phyloP scores from a whole-genome alignment of 2,329 filamentous ascomycete species.

The Colletotrichum aenigma region DNA sequence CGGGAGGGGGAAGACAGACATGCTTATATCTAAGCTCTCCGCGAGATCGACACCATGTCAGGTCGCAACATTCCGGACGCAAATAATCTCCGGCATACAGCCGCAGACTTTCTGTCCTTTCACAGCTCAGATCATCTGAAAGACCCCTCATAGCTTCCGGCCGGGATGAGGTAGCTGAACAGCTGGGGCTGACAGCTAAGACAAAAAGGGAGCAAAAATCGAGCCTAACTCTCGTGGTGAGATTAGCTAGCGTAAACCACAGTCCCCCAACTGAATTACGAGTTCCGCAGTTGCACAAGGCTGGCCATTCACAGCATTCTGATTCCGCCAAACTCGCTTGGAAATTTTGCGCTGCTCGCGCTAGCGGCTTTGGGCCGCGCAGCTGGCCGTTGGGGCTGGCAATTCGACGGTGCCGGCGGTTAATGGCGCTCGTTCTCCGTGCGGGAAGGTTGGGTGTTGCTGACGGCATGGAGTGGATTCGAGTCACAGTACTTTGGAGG shows the following conservation, averaged over 20 bases:
- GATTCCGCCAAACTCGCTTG: not conserved
- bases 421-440: not conserved
- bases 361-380: not conserved
- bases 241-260: not conserved
- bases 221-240: not conserved
- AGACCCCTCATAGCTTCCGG: not conserved
- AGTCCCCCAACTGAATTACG: not conserved
- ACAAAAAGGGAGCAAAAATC: not conserved
- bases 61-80: not conserved
- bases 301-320: not conserved
- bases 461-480: not conserved
- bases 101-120: not conserved
- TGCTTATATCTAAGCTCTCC: not conserved
- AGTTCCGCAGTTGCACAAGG: not conserved
- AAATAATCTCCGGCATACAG: not conserved
- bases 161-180: conserved; percentile 1
- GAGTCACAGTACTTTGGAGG: not conserved
- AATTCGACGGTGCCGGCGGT: not conserved
- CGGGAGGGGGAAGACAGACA: not conserved
- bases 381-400: not conserved
- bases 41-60: not conserved
- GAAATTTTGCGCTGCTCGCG: not conserved
- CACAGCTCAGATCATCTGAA: not conserved
- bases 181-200: not conserved
- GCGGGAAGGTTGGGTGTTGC: not conserved